A percentile compares a stretch with the other conserved stretches of the same genome.
Conservation (phyloP, 805 yeast genomes). For the Candida montana region DNA sequence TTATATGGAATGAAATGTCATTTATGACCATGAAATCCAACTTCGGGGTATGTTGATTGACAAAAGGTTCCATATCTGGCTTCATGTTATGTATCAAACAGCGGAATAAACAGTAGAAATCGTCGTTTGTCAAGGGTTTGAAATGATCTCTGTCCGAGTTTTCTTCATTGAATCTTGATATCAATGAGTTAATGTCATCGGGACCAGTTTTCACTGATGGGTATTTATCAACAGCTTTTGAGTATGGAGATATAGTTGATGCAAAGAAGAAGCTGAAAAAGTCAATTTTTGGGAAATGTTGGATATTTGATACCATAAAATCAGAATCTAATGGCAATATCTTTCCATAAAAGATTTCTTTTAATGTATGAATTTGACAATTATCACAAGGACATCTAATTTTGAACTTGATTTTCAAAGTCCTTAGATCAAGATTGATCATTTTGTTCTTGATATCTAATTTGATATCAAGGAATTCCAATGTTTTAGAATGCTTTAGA, state of each 20-base stretch:
- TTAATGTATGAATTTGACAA: constrained; percentile 22
- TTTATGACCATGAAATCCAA: constrained; percentile 34
- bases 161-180: constrained; percentile 21
- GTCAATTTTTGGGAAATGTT: constrained; percentile 29
- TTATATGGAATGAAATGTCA: constrained; percentile 32
- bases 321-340: constrained; percentile 29
- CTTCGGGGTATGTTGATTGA: constrained; percentile 26
- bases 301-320: constrained; percentile 20
- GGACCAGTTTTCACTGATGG: constrained; percentile 39
- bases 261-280: constrained; percentile 32
- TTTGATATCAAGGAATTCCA: constrained; percentile 36
- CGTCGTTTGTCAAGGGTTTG: constrained; percentile 26
- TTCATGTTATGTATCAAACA: constrained; percentile 34
- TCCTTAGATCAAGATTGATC: constrained; percentile 18
- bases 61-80: constrained; percentile 31
- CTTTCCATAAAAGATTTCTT: constrained; percentile 30
- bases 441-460: constrained; percentile 18
- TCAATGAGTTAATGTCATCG: constrained; percentile 30
- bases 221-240: constrained; percentile 38
- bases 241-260: constrained; percentile 34
- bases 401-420: constrained; percentile 10
- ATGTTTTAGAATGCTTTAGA: constrained; percentile 27
- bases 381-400: constrained; percentile 18
- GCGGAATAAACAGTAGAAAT: constrained; percentile 31
- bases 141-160: constrained; percentile 19